Conservation (phyloP, 805 yeast genomes). For the Wickerhamiella cacticola region DNA sequence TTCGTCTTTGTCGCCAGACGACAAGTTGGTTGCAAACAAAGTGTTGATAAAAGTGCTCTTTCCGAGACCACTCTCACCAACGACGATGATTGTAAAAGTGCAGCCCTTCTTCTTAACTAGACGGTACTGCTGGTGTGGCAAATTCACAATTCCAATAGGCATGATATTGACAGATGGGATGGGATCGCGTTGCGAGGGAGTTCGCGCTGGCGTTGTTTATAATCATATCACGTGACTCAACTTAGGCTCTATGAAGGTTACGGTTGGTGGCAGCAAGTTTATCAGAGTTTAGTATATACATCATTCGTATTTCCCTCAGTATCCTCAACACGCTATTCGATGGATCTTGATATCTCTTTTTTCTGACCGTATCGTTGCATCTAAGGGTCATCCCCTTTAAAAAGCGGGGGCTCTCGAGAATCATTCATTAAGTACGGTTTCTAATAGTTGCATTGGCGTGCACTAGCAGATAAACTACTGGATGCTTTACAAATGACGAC, state of each 20-base stretch:
- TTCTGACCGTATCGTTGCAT: no score
- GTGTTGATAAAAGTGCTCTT: conserved; percentile 87
- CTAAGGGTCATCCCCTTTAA: no score
- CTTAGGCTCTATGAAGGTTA: neutral
- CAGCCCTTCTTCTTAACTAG: conserved; percentile 42
- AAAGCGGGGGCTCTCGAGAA: no score
- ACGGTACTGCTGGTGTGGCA: conserved; percentile 29
- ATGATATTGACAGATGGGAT: neutral
- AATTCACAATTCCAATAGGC: conserved; percentile 25
- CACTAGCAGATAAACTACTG: no score
- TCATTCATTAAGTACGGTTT: no score
- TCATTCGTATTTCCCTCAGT: no score
- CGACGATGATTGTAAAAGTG: conserved; percentile 67
- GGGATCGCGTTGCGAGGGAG: neutral
- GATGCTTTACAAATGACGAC: no score
- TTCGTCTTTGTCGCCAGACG: conserved; percentile 30
- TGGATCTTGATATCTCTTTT: no score
- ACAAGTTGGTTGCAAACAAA: conserved; percentile 50
- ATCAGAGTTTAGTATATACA: neutral
- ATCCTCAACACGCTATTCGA: no score
- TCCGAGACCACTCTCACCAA: conserved; percentile 77
- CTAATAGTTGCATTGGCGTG: no score
- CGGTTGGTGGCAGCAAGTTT: neutral
- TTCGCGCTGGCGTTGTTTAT: conserved; percentile 10
- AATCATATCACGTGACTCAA: conserved; percentile 10